Evolutionary conservation across 1,284 basidiomycete genomes (phyloP), one percentile per base, ranked within the genome.

Genomic region (Marasmius sp.): DNA sequence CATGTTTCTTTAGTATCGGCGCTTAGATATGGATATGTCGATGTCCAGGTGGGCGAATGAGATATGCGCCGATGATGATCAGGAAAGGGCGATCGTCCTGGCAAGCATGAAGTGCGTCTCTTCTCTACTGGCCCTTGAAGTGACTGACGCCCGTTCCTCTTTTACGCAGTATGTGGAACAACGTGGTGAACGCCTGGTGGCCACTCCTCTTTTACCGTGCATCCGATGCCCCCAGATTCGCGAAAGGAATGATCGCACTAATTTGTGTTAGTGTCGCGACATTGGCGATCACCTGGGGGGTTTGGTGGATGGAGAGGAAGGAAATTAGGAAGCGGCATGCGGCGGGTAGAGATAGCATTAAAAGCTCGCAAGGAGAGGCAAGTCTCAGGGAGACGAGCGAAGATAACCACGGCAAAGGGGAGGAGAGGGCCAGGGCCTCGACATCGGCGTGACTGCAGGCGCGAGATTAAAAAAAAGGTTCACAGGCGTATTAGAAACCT

Each of bases 121-220:
- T 53, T 34, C 57, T 53, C 58, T 47, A 20, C 47, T 58, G 1
- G 8, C 50, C 22, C 51, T 59, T 41, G 33, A 60, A 59, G 20
- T 22, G 18, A 6, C 11, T n/a, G n/a, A 33, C 33, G 11, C 12
- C 8, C 14, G 22, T 27, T 48, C 50, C 16, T 22, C 38, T 27
- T 22, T 33, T 16, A 16, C 34, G 64, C 56, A 88, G 87, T 68
- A 88, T 88, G 86, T 88, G 86, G 84, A 88, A 85, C 73, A 88
- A 88, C 67, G 85, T 79, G 34, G 72, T 89, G 52, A 89, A 89
- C 69, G 86, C 86, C 6, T 89, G 86, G 85, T 89, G 86, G 86
- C 81, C 86, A 47, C 77, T 89, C 16, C 79, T 89, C 8, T 85
- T 89, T 71, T 89, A 89, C 70, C 82, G 81, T 22, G 85, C 86